Evolutionary conservation across 2,329 filamentous ascomycete species (phyloP).

Genomic region (Arthrobotrys musiformis): DNA sequence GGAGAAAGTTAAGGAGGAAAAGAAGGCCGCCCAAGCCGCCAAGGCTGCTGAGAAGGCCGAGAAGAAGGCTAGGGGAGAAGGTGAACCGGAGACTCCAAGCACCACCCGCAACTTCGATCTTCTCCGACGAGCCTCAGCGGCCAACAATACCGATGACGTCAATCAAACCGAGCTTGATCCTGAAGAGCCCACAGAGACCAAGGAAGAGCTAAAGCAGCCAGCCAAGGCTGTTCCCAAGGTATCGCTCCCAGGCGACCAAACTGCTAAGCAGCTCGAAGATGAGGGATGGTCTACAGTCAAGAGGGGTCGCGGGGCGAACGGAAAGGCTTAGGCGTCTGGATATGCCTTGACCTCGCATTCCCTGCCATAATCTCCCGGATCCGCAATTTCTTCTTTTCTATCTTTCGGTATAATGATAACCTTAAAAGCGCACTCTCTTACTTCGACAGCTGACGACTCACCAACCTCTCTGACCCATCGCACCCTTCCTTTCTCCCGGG

Average conservation of each 20-base stretch:
- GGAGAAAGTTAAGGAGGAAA: slow-evolving; percentile 70
- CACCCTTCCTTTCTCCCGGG: background rate
- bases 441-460: slow-evolving; percentile 1
- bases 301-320: slow-evolving; percentile 51
- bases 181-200: slow-evolving; percentile 53
- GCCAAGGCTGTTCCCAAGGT: slow-evolving; percentile 69
- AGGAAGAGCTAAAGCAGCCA: slow-evolving; percentile 57
- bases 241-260: slow-evolving; percentile 66
- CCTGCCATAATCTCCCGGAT: background rate
- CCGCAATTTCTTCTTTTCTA: background rate
- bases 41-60: slow-evolving; percentile 71
- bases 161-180: slow-evolving; percentile 62
- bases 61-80: slow-evolving; percentile 64
- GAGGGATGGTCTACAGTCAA: slow-evolving; percentile 55
- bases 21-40: slow-evolving; percentile 73
- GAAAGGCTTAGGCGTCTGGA: slow-evolving; percentile 50
- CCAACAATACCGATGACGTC: slow-evolving; percentile 65
- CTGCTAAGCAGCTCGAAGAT: slow-evolving; percentile 63
- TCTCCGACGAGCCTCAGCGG: slow-evolving; percentile 66
- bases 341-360: slow-evolving; percentile 7
- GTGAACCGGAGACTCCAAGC: slow-evolving; percentile 61
- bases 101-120: slow-evolving; percentile 68
- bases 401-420: slow-evolving; percentile 8
- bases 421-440: slow-evolving; percentile 6
- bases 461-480: background rate